A percentile compares a stretch with the other conserved stretches of the same genome.
Evolutionary conservation across 768 basidiomycete genomes (phyloP).

Genomic region (Pisolithus tinctorius): DNA sequence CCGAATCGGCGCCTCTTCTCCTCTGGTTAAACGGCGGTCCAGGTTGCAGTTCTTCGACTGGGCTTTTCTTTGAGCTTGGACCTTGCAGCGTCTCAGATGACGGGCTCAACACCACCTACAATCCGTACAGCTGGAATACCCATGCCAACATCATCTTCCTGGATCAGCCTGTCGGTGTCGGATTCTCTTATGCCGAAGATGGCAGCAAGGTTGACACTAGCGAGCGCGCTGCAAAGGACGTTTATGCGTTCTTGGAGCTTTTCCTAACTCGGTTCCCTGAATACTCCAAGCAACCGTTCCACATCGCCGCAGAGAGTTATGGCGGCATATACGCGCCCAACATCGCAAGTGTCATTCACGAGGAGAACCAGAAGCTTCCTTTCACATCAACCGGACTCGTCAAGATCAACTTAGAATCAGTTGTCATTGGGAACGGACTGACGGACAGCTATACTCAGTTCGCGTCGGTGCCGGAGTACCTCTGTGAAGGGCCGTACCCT

Average conservation of each 20-base stretch:
- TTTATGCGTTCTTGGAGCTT: conserved; percentile 77
- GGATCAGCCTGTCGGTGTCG: conserved; percentile 81
- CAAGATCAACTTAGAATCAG: conserved; percentile 72
- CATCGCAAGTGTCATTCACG: conserved; percentile 77
- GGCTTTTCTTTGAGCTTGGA: conserved; percentile 88
- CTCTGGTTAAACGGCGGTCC: conserved; percentile 89
- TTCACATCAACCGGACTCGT: conserved; percentile 36
- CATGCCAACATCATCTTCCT: conserved; percentile 57
- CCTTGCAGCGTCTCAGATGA: conserved; percentile 71
- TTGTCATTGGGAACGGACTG: conserved; percentile 84
- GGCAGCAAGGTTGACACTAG: conserved; percentile 70
- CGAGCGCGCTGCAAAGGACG: conserved; percentile 84
- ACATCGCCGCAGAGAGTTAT: conserved; percentile 77
- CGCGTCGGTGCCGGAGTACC: conserved; percentile 74
- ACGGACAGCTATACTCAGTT: conserved; percentile 83
- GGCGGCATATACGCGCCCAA: conserved; percentile 78
- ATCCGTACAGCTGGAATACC: conserved; percentile 82
- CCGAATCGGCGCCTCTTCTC: conserved; percentile 72
- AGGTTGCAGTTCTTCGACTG: conserved; percentile 69
- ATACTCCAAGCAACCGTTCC: conserved; percentile 66
- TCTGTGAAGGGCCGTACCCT: conserved; percentile 76
- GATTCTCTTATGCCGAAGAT: conserved; percentile 79
- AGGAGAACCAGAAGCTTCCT: conserved; percentile 60
- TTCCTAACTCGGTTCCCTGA: conserved; percentile 74
- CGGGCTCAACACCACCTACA: conserved; percentile 63